Conservation (phyloP, 2,329 filamentous ascomycete genomes). For the Metarhizium robertsii region DNA sequence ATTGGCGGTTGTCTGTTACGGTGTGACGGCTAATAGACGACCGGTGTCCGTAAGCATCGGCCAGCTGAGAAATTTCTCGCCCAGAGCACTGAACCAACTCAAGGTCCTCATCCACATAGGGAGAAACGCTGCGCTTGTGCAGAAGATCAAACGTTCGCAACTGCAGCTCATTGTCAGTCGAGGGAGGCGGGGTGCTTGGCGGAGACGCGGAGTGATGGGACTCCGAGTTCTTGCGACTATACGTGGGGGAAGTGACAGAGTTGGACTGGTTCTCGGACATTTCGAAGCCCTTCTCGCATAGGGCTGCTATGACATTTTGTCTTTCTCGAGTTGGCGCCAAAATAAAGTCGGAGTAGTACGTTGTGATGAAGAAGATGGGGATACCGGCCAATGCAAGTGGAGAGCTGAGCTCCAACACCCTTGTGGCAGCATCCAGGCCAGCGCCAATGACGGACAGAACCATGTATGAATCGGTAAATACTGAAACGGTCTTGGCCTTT, state of each 20-base stretch:
- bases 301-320: conserved; percentile 62
- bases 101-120: conserved; percentile 58
- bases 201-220: conserved; percentile 28
- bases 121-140: conserved; percentile 65
- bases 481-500: conserved; percentile 47
- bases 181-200: conserved; percentile 66
- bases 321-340: conserved; percentile 72
- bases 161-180: conserved; percentile 71
- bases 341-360: conserved; percentile 96
- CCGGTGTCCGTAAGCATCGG: conserved; percentile 27
- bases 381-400: conserved; percentile 87
- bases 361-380: conserved; percentile 97
- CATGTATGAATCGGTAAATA: conserved; percentile 76
- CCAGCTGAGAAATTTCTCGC: conserved; percentile 34
- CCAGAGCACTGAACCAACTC: conserved; percentile 78
- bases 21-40: conserved; percentile 25
- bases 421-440: conserved; percentile 81
- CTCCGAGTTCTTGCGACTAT: conserved; percentile 19
- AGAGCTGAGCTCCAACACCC: conserved; percentile 84
- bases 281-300: conserved; percentile 73
- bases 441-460: conserved; percentile 85
- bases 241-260: conserved; percentile 48
- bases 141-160: conserved; percentile 74
- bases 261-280: conserved; percentile 65
- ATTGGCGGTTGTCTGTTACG: conserved; percentile 23